These are phyloP conservation scores for Chlorella sp. DNA, from an alignment of 139 green algal genomes.

Conservation along the genomic window DNA sequence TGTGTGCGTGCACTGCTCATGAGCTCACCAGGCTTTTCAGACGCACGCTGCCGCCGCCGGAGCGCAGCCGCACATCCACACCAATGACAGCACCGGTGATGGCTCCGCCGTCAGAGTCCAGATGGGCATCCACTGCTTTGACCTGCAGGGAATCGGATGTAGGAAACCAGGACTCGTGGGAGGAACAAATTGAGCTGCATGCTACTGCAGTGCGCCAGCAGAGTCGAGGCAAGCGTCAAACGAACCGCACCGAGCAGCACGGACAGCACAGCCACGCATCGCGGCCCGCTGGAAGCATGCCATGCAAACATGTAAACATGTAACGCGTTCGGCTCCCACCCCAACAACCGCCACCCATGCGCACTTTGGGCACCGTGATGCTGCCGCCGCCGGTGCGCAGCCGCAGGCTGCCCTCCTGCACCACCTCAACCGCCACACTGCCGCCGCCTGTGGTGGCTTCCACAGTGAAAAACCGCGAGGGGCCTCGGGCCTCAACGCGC, in stretches of 20 bases:
- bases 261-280: neutral
- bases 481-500: neutral
- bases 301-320: neutral
- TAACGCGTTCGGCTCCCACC: too few species aligned
- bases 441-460: neutral
- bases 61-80: slow-evolving; percentile 5
- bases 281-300: neutral
- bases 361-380: slow-evolving; percentile 30
- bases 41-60: slow-evolving; percentile 4
- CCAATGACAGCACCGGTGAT: slow-evolving; percentile 18
- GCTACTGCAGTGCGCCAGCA: neutral
- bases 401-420: slow-evolving; percentile 25
- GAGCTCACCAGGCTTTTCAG: slow-evolving; percentile 24
- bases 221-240: neutral
- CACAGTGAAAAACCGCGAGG: slow-evolving; percentile 8
- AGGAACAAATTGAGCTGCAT: too few species aligned
- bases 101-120: slow-evolving; percentile 22
- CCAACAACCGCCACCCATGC: too few species aligned
- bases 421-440: slow-evolving; percentile 12
- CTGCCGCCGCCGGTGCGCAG: slow-evolving; percentile 19
- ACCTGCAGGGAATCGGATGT: slow-evolving; percentile 9
- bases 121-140: slow-evolving; percentile 6
- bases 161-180: too few species aligned
- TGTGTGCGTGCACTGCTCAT: too few species aligned
- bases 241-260: too few species aligned